phyloP scores from a whole-genome alignment of 2,329 filamentous ascomycete species.

The Periglandula ipomoeae region DNA sequence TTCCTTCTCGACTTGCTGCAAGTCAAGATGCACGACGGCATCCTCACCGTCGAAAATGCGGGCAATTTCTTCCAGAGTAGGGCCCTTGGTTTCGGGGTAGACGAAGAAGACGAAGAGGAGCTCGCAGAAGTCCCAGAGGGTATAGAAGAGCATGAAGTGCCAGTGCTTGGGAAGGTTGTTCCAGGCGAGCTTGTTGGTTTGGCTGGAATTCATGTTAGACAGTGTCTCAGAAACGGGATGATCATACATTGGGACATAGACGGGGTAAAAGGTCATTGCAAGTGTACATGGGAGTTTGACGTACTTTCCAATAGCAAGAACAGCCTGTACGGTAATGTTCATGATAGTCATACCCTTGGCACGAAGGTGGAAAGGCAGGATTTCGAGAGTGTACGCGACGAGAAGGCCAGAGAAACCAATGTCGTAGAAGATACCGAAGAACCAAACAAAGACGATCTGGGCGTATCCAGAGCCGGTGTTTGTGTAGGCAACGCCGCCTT shows the following conservation, averaged over 20 bases:
- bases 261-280: not conserved
- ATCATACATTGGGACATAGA: not conserved
- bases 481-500: conserved; percentile 20
- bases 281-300: conserved; percentile 24
- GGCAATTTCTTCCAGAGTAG: conserved; percentile 47
- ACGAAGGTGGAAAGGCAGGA: conserved; percentile 48
- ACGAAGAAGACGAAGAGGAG: conserved; percentile 56
- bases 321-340: conserved; percentile 54
- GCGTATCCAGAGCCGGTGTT: conserved; percentile 39
- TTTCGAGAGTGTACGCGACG: conserved; percentile 48
- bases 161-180: conserved; percentile 49
- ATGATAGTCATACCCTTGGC: conserved; percentile 55
- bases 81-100: conserved; percentile 61
- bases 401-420: conserved; percentile 51
- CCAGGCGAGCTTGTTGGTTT: conserved; percentile 57
- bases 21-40: conserved; percentile 39
- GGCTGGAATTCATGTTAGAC: conserved; percentile 23
- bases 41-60: conserved; percentile 53
- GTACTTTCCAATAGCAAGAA: conserved; percentile 51
- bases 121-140: conserved; percentile 51
- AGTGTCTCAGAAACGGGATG: not conserved
- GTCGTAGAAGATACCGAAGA: conserved; percentile 47
- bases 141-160: conserved; percentile 60
- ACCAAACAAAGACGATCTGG: conserved; percentile 50
- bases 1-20: no score